Evolutionary conservation across 2,329 filamentous ascomycete genomes (phyloP), one percentile per base, ranked within the genome.

Genomic region (Aspergillus tubingensis): DNA sequence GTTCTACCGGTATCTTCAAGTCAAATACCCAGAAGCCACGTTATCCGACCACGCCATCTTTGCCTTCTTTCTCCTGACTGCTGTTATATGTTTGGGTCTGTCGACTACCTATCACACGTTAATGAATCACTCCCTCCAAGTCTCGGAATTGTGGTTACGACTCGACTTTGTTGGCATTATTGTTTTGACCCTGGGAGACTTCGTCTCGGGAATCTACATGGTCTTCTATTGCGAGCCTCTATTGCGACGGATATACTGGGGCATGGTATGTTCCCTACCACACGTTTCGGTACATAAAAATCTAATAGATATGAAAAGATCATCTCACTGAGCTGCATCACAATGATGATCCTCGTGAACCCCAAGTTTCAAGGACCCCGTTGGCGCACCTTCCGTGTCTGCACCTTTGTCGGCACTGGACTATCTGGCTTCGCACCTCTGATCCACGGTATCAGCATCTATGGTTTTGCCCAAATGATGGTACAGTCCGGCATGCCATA

Each of bases 401-500:
- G 57, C 10, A 49, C 17, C 41, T 61, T 61, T 32, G 59, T 61
- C n/a, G 54, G 54, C 19, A 61, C 59, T 25, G 54, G 59, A 21
- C 4, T 61, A 23, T 57, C 54, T 10, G 59, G 47, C 17, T 27
- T 61, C 11, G 59, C 54, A 4, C 59, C 59, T 8, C 56, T 61
- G 15, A 53, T 61, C 3, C 59, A 73, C 63, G 70, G 68, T 55
- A 55, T 70, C 51, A 65, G 52, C 30, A 54, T 72, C 43, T 73
- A 71, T 62, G 69, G 69, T 43, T 59, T 71, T 27, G 59, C 59
- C 32, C 68, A 69, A 59, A 72, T 72, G 67, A 69, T 65, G 59
- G 67, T 57, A 57, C 64, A 68, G 64, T 64, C 62, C 60, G 52
- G 52, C 47, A 62, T 69, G 54, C 63, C 58, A 54, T 69, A 64